Base-by-base conservation (phyloP, 2,329 filamentous ascomycete genomes). In the Epichloe hybrida region DNA sequence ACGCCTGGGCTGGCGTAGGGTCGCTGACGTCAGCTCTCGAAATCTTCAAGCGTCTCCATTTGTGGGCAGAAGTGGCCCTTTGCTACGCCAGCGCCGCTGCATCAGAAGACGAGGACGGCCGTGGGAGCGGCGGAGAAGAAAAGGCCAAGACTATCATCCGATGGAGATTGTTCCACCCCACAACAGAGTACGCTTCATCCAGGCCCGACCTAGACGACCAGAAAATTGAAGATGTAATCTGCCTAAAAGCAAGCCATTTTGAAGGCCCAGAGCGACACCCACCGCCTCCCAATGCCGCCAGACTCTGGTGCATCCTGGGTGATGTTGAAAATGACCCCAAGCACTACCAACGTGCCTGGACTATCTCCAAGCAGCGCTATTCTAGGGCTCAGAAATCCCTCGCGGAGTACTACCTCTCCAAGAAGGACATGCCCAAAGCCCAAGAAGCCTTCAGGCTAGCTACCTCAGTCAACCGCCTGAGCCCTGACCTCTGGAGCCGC, bases 21-120 rank as follows among this genome's bases (percentile, higher is more conserved):
- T 94, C 89, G 40, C 71, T 98, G 2, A 77, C 88, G 3, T 95
- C 90, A 0, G 93, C 93, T 0, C 76, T 98, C 1, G 93, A 96
- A 54, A 97, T 98, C 54, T 98, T 97, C 68, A 90, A 95, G 68
- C 79, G 93, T 3, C 71, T 98, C 17, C 83, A 89, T 51, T 83
- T 97, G 65, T 97, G 93, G 89, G 87, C 93, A 1, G 93, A 98
- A 68, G 88, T 90, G 4, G 91, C 93, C 0, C 74, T 98, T 2
- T 98, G 93, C 64, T 84, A 88, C 59, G 90, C 88, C 12, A 75
- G 69, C 62, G 73, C 64, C 44, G 78, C 69, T 20, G 72, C 68
- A 48, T 74, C 80, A 0, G 86, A 83, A 0, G 77, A 80, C 48
- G 70, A 73, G 52, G 70, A 68, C 48, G 80, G 68, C 2, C 69